These are phyloP conservation scores for Coelomomyces lativittatus DNA, from an alignment of 371 early-diverging fungal genomes.

Conservation along the genomic window DNA sequence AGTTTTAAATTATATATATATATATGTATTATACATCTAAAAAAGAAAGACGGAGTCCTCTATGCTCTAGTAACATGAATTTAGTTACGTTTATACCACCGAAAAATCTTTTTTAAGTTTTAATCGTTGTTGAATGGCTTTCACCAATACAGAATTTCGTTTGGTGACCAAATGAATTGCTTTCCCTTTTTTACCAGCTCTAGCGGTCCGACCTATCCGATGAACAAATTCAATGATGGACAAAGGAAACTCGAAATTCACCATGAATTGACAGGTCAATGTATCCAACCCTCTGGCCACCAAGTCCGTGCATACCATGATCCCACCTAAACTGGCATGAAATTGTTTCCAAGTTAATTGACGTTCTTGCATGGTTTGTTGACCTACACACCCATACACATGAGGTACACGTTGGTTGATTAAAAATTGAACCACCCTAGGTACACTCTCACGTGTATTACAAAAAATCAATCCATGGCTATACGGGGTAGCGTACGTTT, in stretches of 20 bases:
- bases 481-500: background rate
- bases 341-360: background rate
- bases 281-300: slow-evolving; percentile 1
- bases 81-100: too few species aligned
- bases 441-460: background rate
- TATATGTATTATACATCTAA: too few species aligned
- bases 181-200: background rate
- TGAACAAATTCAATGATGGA: background rate
- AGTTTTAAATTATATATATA: too few species aligned
- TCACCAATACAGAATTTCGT: background rate
- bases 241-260: background rate
- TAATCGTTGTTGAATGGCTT: slow-evolving; percentile 1
- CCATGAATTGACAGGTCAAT: background rate
- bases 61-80: too few species aligned
- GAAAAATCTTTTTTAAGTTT: background rate
- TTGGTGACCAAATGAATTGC: background rate
- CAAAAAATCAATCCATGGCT: background rate
- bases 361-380: background rate
- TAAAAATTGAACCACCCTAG: background rate
- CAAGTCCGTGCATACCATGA: background rate
- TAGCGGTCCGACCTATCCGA: slow-evolving; percentile 1
- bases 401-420: background rate
- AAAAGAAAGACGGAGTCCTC: too few species aligned
- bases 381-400: background rate
- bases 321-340: background rate